Base-by-base conservation (phyloP, 2,329 filamentous ascomycete species). In the Fusarium aywerte region DNA sequence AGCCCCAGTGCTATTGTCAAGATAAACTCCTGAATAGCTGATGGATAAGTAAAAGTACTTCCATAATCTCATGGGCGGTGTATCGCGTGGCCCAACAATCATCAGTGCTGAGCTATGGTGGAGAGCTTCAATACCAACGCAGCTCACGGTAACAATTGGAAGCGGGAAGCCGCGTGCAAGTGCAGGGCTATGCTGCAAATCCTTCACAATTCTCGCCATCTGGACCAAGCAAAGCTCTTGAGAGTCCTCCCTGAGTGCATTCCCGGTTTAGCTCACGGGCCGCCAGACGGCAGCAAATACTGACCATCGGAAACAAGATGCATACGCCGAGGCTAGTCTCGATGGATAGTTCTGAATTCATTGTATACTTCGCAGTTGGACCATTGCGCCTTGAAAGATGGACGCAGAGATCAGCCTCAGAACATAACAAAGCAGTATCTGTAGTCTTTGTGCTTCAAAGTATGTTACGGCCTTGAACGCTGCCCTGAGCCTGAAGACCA, bases 91-190 rank as follows among this genome's bases (percentile, higher is more conserved):
- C 39, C 56, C 45, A 61, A 51, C 51, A 43, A 35, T 38, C 56
- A 48, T 54, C 38, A 36, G 59, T 56, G 42, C 57, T 56, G 58
- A 53, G 53, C 35, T 62, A 50, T 32, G 29, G 65, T 59, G 52
- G 61, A 70, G 52, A 61, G 49, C 43, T 58, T 44, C 40, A 51
- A 68, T 52, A 31, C 54, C 45, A 47, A 58, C 43, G 62, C 58
- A 73, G 57, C 40, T 61, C 52, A 63, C 57, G 59, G 66, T 58
- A 55, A 70, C 67, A 68, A 63, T 54, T 63, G 64, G 50, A 74
- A 66, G 75, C 71, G 75, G 73, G 73, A 65, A 76, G 70, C 75
- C 75, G 75, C 67, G 45, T 56, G 39, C 39, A 68, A 68, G 63
- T 71, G 66, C 73, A 75, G 67, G 58, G 51, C 57, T 51, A 69